These are phyloP conservation scores for Ilex aquifolium DNA, from an alignment of 257 asterid genomes.

Conservation along the genomic window DNA sequence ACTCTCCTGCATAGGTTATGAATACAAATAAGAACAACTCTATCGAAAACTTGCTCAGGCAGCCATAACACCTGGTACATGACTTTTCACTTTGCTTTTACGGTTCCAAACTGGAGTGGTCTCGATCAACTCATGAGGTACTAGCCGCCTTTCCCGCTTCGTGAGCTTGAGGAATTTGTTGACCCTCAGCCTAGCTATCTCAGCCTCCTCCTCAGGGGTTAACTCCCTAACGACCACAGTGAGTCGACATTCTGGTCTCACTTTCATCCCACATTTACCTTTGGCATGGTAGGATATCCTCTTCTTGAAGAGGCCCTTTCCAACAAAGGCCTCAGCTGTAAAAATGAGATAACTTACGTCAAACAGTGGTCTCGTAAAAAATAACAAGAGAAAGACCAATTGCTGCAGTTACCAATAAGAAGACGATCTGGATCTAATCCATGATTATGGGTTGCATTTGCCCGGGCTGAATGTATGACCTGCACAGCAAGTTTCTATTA, in stretches of 20 bases:
- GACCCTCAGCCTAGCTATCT: conserved; percentile 84
- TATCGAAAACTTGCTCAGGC: conserved; percentile 19
- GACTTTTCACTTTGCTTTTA: conserved; percentile 39
- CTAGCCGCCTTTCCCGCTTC: conserved; percentile 69
- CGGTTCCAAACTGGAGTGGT: conserved; percentile 89
- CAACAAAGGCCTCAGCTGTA: conserved; percentile 91
- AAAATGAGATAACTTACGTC: background rate
- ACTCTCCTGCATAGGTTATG: too few species aligned
- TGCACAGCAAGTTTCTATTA: conserved; percentile 19
- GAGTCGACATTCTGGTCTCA: conserved; percentile 76
- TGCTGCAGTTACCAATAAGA: conserved; percentile 57
- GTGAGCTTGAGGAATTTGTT: conserved; percentile 62
- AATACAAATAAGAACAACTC: background rate
- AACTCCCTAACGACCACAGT: conserved; percentile 82
- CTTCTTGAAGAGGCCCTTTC: conserved; percentile 73
- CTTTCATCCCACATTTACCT: conserved; percentile 58
- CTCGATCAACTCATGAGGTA: conserved; percentile 85
- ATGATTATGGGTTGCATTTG: conserved; percentile 81
- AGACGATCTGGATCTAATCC: conserved; percentile 78
- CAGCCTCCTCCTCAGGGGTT: conserved; percentile 84
- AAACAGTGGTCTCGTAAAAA: background rate
- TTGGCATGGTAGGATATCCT: conserved; percentile 69
- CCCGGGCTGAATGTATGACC: conserved; percentile 95
- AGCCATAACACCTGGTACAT: conserved; percentile 18
- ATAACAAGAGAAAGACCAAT: background rate